Evolutionary conservation across 2,329 filamentous ascomycete genomes (phyloP), one percentile per base, ranked within the genome.

Genomic region (Metarhizium guizhouense): DNA sequence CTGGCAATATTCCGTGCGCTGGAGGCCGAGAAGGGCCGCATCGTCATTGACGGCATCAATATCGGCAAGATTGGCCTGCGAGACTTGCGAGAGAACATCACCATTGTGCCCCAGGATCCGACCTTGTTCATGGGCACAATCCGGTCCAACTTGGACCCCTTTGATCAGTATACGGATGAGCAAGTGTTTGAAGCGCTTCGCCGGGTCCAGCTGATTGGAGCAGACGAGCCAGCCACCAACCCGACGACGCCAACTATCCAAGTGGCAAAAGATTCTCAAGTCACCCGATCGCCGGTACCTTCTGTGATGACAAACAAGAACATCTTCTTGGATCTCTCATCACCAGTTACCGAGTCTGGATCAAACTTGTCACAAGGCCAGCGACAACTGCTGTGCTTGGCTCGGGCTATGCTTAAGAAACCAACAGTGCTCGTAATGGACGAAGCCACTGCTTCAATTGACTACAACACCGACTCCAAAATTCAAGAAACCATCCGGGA

Each of bases 351-450:
- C 1, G 94, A 97, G 68, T 96, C 92, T 0, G 94, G 94, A 51
- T 87, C 87, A 59, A 99, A 99, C 66, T 80, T 99, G 11, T 97
- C 93, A 0, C 94, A 99, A 71, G 94, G 94, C 50, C 94, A 99
- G 70, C 85, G 94, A 7, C 94, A 99, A 71, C 85, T 99, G 10
- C 78, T 99, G 55, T 99, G 94, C 68, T 83, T 99, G 10, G 94
- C 93, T 0, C 86, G 94, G 55, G 94, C 94, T 0, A 83, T 99
- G 62, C 86, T 99, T 60, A 96, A 95, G 73, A 83, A 84, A 38
- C 92, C 94, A 0, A 92, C 88, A 61, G 91, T 99, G 2, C 78
- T 99, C n/a, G 87, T 99, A 67, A 97, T 99, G 94, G 94, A 99
- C 71, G 94, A 99, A 76, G 94, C 94, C 0, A 99, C 94, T 0